Conservation (phyloP, 2,329 filamentous ascomycete genomes). For the Claviceps quebecensis region DNA sequence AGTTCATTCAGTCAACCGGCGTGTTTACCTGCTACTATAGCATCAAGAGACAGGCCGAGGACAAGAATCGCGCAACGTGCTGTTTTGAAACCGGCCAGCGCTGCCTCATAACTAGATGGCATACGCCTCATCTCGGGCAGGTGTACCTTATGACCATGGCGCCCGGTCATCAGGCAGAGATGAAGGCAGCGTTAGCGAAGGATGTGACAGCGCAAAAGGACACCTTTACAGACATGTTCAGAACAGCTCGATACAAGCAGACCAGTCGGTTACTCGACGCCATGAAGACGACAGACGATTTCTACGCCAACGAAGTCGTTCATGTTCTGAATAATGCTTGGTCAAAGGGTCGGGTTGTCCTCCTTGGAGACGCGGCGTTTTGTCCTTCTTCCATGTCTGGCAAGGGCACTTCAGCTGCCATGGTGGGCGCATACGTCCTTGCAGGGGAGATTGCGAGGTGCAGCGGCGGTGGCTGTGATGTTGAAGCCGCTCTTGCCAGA, state of each 20-base stretch:
- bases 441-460: slow-evolving; percentile 27
- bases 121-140: slow-evolving; percentile 12
- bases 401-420: slow-evolving; percentile 30
- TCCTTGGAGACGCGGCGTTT: slow-evolving; percentile 36
- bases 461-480: slow-evolving; percentile 8
- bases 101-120: slow-evolving; percentile 17
- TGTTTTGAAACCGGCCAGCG: slow-evolving; percentile 24
- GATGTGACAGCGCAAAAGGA: slow-evolving; percentile 16
- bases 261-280: slow-evolving; percentile 19
- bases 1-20: not conserved
- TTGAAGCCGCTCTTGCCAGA: slow-evolving; percentile 17
- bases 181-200: slow-evolving; percentile 9
- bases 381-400: slow-evolving; percentile 27
- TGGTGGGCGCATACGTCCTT: slow-evolving; percentile 36
- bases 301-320: slow-evolving; percentile 29
- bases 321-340: slow-evolving; percentile 26
- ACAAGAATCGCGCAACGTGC: slow-evolving; percentile 3
- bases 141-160: slow-evolving; percentile 13
- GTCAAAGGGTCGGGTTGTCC: slow-evolving; percentile 27
- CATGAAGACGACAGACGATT: slow-evolving; percentile 24
- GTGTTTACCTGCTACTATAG: slow-evolving; percentile 25
- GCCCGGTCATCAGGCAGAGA: slow-evolving; percentile 11
- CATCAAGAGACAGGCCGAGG: slow-evolving; percentile 14
- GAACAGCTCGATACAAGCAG: slow-evolving; percentile 29
- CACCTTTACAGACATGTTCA: slow-evolving; percentile 23